Evolutionary conservation across 106 monocot species (phyloP), one percentile per base, ranked within the genome.

Genomic region (Posidonia australis): DNA sequence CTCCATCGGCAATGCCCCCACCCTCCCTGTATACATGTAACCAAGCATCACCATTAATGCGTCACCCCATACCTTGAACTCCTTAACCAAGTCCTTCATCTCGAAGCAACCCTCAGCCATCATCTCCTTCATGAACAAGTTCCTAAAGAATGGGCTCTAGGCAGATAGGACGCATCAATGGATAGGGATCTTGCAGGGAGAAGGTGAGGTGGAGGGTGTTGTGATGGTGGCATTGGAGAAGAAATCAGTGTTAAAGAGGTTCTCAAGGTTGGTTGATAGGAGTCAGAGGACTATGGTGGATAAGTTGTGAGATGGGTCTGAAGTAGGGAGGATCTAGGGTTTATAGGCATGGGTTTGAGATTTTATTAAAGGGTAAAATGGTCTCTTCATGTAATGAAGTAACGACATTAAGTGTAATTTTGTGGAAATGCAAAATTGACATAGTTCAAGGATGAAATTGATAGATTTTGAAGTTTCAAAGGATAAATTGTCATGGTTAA

Each of bases 81-180:
- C 88, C 20, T 44, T 43, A 17, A 77, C 26, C 36, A 88, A 31
- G 1, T 80, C 83, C 23, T 54, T 44, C 17, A 83, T 36, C 51
- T 83, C 72, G 19, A 88, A 21, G 24, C 27, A 61, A 5, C 23
- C 21, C 3, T 11, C 26, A 4, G 26, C 63, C 44, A 13, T 30
- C 18, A 18, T 66, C 24, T 51, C 62, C 65, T 22, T 62, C 25
- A 68, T 19, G 72, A 88, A 85, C 43, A 76, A 23, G 20, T 62
- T 62, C 36, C 69, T 65, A 53, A 93, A 83, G 76, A 82, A 93
- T 56, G 88, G 80, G 72, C 92, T 85, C 23, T 88, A 78, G 1
- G 88, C 77, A 13, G 80, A 71, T 46, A 93, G 85, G 46, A 93
- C 59, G 85, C 85, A 88, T 3, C 85, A 71, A 81, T 93, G 88